Base-by-base conservation (phyloP, 1,284 basidiomycete genomes). In the Athelia sp. region DNA sequence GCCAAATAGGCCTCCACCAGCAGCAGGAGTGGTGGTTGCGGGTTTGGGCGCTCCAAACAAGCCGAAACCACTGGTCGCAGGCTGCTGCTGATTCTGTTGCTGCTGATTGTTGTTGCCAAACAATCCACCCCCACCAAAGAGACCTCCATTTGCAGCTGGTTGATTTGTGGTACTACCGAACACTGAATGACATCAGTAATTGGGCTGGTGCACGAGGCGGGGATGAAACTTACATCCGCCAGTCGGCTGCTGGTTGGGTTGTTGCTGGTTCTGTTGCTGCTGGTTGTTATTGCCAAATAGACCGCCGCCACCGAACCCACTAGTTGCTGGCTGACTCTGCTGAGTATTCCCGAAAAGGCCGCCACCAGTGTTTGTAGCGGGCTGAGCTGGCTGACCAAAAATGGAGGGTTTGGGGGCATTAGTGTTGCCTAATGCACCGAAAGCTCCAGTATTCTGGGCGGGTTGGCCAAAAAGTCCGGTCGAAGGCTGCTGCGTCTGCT, bases 111-210 rank as follows among this genome's bases (percentile, higher is more conserved):
- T 60, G 24, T 53, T 57, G 8, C 61, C 74, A 68, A 65, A 81
- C 67, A 58, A 74, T 58, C 54, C 69, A 59, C 72, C 49, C 54
- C 63, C 62, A 47, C 81, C 77, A 57, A 87, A 87, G 23, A 87
- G 61, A 23, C 71, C 71, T 14, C 61, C 68, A 61, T 17, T 43
- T 13, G 56, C 36, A 40, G 62, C 56, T 17, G 64, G 47, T 43
- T 58, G 26, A 49, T 51, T 58, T 48, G 61, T 55, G 38, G 59
- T 53, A 14, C 53, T 54, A 23, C 69, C 66, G 46, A 73, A 70
- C 42, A 72, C 62, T 48, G 55, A 63, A 43, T 60, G 63, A 66
- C 19, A 49, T 40, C 8, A 40, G 19, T n/a, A 40, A 9, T 6
- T 40, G 6, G 15, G 8, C 19, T 8, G 6, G 15, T 40, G 36